Percentiles rank a stretch among this genome's conserved stretches.
phyloP scores from a whole-genome alignment of 345 rosid genomes.

The Sonneratia alba region DNA sequence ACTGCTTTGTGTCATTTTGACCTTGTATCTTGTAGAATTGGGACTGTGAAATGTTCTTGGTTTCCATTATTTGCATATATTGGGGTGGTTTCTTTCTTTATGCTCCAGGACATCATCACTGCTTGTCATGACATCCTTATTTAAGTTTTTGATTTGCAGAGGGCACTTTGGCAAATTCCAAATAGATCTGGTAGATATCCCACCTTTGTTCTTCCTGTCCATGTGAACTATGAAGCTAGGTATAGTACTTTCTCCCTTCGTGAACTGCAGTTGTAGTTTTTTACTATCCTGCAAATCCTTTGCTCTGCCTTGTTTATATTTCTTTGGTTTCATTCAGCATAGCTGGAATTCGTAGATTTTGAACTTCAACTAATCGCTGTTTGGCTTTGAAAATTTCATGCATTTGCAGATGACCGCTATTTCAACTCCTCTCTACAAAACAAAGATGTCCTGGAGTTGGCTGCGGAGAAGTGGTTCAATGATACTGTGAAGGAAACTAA shows the following conservation, averaged over 20 bases:
- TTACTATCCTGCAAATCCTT: background rate
- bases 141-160: background rate
- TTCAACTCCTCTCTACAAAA: slow-evolving; percentile 7
- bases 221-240: slow-evolving; percentile 58
- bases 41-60: background rate
- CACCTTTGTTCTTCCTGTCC: slow-evolving; percentile 6
- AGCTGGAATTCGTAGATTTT: background rate
- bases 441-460: background rate
- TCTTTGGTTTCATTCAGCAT: background rate
- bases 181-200: background rate
- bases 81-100: background rate
- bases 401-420: background rate
- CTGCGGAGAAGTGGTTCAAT: slow-evolving; percentile 22
- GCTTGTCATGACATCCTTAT: background rate
- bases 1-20: background rate
- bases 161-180: background rate
- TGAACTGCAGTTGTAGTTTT: background rate
- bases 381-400: slow-evolving; percentile 1
- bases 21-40: background rate
- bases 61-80: background rate
- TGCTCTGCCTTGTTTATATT: background rate
- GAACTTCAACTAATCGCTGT: too few species aligned
- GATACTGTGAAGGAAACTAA: slow-evolving; percentile 22
- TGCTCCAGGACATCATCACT: background rate
- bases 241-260: slow-evolving; percentile 10